Evolutionary conservation across 768 basidiomycete species (phyloP), one percentile per base, ranked within the genome.

Genomic region (Kwoniella sp.): DNA sequence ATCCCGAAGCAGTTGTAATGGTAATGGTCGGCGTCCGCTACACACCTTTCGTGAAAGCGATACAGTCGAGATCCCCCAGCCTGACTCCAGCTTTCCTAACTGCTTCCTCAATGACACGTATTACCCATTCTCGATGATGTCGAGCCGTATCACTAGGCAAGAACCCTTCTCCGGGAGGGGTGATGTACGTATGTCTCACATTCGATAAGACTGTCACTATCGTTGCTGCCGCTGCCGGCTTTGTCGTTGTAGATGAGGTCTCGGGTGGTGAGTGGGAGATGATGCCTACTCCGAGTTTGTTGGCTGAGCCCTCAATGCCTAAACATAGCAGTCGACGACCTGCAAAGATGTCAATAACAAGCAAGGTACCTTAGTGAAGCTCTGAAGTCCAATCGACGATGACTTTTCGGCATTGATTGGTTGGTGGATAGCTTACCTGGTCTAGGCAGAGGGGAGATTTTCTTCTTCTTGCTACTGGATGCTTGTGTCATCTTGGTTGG

Each of bases 121-220:
- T 81, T 0, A 85, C 87, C 96, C 96, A 98, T 79, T 96, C 86
- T 49, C 94, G 87, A 82, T 99, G 96, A 74, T 98, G 96, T 60
- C 89, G 83, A 1, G 96, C 96, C 15, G 96, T 99, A 76, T 98
- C 94, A 57, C 90, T 84, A 12, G 96, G 96, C 55, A 95, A 87
- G 77, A 99, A 99, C 0, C 96, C 96, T 82, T 98, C 92, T 1
- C 96, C 96, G 2, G 95, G 92, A 5, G 96, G 96, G 1, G 96
- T 98, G 70, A 98, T 90, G 79, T 98, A 97, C n/a, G 96, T 99
- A 73, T 97, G 96, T 68, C 96, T 86, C 67, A 97, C 84, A 73
- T 99, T 99, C 24, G 92, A 90, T 6, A 97, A 84, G 15, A 97
- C 91, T 24, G 83, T 82, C 1, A 88, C 86, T 30, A 87, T 85